Percentiles rank a stretch among this genome's conserved stretches.
These are phyloP conservation scores for Aureobasidium sp. DNA, from an alignment of 2,329 filamentous ascomycete species.

Conservation along the genomic window DNA sequence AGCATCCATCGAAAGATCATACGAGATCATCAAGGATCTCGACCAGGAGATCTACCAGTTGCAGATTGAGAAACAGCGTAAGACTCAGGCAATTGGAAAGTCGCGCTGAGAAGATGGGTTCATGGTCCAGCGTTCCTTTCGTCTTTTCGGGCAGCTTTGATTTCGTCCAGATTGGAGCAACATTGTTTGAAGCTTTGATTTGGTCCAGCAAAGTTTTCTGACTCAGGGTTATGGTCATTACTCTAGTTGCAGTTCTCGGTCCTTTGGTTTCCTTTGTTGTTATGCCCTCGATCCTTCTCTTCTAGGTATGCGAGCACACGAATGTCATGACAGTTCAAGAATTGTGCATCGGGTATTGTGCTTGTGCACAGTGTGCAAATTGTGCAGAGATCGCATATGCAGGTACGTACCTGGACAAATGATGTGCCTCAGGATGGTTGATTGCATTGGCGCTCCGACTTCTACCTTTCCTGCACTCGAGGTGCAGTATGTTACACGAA, in stretches of 20 bases:
- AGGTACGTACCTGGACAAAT: conserved; percentile 5
- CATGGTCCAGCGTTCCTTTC: not conserved
- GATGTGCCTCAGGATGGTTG: not conserved
- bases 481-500: not conserved
- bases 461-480: not conserved
- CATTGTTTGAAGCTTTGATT: not conserved
- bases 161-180: not conserved
- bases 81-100: conserved; percentile 21
- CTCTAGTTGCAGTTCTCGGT: not conserved
- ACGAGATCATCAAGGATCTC: conserved; percentile 65
- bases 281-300: not conserved
- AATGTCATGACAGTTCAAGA: not conserved
- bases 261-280: not conserved
- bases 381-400: conserved; percentile 1
- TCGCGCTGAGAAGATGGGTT: conserved; percentile 9
- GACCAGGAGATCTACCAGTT: conserved; percentile 63
- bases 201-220: not conserved
- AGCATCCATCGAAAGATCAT: conserved; percentile 58
- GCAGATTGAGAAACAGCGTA: conserved; percentile 23
- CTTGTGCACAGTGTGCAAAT: not conserved
- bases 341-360: not conserved
- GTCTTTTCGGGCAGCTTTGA: not conserved
- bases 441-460: not conserved
- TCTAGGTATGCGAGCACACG: not conserved
- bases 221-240: not conserved